Base-by-base conservation (phyloP, 176 grass and related monocot species). In the Musa acuminata region DNA sequence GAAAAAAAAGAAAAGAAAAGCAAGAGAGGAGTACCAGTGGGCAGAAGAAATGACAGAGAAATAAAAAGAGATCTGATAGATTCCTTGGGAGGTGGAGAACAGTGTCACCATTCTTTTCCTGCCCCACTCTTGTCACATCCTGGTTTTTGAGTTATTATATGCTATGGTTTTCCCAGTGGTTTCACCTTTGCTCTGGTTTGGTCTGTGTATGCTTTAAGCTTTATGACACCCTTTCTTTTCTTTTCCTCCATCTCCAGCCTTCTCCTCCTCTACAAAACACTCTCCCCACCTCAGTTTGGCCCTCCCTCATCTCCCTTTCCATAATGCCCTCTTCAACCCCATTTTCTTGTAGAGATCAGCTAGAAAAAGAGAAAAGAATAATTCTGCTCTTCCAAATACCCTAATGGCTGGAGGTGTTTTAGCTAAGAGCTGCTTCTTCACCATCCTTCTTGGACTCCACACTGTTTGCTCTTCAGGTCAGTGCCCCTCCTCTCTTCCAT, bases 391-490 rank as follows among this genome's bases (percentile, higher is more conserved):
- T 74, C 21, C 52, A 16, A 25, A 9, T 29, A 23, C 72, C 24
- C 35, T 43, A 43, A 43, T 68, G 86, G 89, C 72, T 78, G 23
- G 22, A 27, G 13, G n/a, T 13, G 19, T 52, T 72, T 64, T 78
- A 73, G 19, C 74, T 64, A 22, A 59, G 58, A 62, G 75, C 71
- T 78, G 58, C 78, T 74, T 85, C 80, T 49, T 82, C 74, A 77
- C 69, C 4, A 69, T 64, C 22, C 35, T 43, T 62, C 77, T 85
- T 52, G 29, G 55, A 11, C 78, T 84, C 67, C n/a, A 78, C 43
- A 63, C 48, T 19, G 49, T 82, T 53, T 70, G 64, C 48, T 72
- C 74, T 75, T 87, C 90, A 83, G 90, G 90, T 89, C 35, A 82
- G 76, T 78, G 13, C 62, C 48, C 7, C 10, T 73, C 55, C 48